A percentile compares a stretch with the other conserved stretches of the same genome.
phyloP scores from a whole-genome alignment of 2,329 filamentous ascomycete genomes.

The Calonectria leucothoes region DNA sequence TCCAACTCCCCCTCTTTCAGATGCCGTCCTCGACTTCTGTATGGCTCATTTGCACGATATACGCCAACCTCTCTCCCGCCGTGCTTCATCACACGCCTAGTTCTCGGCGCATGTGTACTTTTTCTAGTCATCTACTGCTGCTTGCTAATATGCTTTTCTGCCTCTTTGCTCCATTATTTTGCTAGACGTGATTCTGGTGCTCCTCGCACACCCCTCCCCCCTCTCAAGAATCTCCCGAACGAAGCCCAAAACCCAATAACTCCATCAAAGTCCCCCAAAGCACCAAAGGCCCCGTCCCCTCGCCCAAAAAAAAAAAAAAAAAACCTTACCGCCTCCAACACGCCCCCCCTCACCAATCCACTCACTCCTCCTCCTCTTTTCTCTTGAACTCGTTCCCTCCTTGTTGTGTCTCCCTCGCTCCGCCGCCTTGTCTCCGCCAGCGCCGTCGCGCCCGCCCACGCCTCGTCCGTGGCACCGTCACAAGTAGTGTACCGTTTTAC shows the following conservation, averaged over 20 bases:
- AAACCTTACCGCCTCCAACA: constrained; percentile 36
- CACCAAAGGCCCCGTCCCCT: constrained; percentile 2
- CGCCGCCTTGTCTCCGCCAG: background rate
- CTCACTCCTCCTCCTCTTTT: background rate
- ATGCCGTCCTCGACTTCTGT: background rate
- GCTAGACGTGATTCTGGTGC: background rate
- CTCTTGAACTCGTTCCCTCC: background rate
- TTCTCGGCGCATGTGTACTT: background rate
- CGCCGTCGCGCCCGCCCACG: constrained; percentile 4
- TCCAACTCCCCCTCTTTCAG: background rate
- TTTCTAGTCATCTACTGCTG: background rate
- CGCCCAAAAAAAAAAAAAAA: constrained; percentile 12
- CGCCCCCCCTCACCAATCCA: constrained; percentile 1
- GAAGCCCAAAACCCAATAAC: constrained; percentile 1
- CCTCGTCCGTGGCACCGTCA: constrained; percentile 1
- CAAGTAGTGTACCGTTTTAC: background rate
- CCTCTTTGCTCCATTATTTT: background rate
- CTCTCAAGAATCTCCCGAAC: background rate
- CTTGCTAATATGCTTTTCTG: background rate
- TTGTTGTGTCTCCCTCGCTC: background rate
- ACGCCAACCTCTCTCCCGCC: background rate
- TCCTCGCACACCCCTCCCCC: background rate
- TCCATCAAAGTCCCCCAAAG: background rate
- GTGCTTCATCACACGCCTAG: background rate
- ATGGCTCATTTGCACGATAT: background rate